Evolutionary conservation across 108 stramenopile species (phyloP).

Genomic region (Pelagomonas calceolata): DNA sequence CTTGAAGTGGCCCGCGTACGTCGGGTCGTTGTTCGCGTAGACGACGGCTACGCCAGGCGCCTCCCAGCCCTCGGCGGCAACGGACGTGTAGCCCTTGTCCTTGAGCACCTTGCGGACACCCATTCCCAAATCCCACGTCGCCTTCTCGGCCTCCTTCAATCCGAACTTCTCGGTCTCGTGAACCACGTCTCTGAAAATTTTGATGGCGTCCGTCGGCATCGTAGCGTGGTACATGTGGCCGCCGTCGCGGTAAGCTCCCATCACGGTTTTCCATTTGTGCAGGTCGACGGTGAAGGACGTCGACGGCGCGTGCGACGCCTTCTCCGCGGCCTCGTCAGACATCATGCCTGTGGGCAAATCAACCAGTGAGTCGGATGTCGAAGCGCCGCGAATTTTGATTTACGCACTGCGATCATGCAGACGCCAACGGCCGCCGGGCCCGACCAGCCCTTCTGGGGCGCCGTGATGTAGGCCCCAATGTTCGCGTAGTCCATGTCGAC

Average conservation of each 20-base stretch:
- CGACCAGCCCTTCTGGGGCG: conserved; percentile 89
- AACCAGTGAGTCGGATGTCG: no score
- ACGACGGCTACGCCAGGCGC: conserved; percentile 80
- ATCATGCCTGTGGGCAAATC: no score
- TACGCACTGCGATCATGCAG: no score
- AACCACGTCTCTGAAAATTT: conserved; percentile 73
- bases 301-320: conserved; percentile 45
- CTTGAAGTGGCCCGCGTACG: conserved; percentile 78
- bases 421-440: conserved; percentile 75
- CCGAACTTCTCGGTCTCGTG: conserved; percentile 71
- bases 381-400: no score
- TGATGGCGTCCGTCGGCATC: conserved; percentile 77
- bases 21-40: conserved; percentile 67
- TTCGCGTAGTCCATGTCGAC: conserved; percentile 81
- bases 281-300: conserved; percentile 74
- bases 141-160: conserved; percentile 59
- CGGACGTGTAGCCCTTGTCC: conserved; percentile 55
- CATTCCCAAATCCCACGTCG: conserved; percentile 56
- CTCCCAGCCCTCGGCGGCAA: conserved; percentile 71
- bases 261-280: conserved; percentile 14
- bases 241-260: conserved; percentile 16
- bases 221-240: conserved; percentile 73
- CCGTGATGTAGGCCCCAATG: conserved; percentile 73
- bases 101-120: conserved; percentile 54
- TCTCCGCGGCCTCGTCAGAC: conserved; percentile 50